These are phyloP conservation scores for Penicillium lividum DNA, from an alignment of 495 filamentous ascomycete genomes.

Conservation along the genomic window DNA sequence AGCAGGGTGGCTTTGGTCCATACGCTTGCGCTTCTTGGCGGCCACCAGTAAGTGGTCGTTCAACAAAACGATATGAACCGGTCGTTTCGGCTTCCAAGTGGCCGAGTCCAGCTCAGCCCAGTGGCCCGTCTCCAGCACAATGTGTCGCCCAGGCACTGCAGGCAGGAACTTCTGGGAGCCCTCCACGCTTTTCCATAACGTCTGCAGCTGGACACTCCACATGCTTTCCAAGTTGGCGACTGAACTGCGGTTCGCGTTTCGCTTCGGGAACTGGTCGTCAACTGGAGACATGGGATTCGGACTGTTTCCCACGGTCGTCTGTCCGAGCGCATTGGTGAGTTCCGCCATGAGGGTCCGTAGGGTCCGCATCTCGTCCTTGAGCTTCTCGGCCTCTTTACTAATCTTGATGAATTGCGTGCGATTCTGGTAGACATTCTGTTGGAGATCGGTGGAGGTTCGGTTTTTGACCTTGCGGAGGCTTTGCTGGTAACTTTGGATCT, in stretches of 20 bases:
- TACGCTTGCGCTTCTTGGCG: conserved; percentile 83
- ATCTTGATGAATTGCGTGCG: conserved; percentile 98
- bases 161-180: conserved; percentile 96
- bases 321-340: conserved; percentile 73
- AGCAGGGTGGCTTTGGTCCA: conserved; percentile 61
- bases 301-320: conserved; percentile 56
- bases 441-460: conserved; percentile 82
- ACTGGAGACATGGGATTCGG: conserved; percentile 47
- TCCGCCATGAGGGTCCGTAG: conserved; percentile 88
- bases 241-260: conserved; percentile 52
- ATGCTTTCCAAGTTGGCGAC: conserved; percentile 95
- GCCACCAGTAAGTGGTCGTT: conserved; percentile 95
- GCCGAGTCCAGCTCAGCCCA: conserved; percentile 98
- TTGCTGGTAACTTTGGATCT: conserved; percentile 81
- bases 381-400: conserved; percentile 96
- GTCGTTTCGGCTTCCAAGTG: conserved; percentile 85
- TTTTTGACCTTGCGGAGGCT: conserved; percentile 76
- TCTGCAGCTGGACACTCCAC: conserved; percentile 80
- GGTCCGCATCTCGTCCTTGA: conserved; percentile 93
- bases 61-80: conserved; percentile 85
- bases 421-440: conserved; percentile 97
- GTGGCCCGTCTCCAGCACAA: conserved; percentile 81
- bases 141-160: conserved; percentile 85
- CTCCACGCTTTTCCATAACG: conserved; percentile 92
- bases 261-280: conserved; percentile 51